phyloP scores from a whole-genome alignment of 2,329 filamentous ascomycete genomes.

The Aspergillus puulaauensis region DNA sequence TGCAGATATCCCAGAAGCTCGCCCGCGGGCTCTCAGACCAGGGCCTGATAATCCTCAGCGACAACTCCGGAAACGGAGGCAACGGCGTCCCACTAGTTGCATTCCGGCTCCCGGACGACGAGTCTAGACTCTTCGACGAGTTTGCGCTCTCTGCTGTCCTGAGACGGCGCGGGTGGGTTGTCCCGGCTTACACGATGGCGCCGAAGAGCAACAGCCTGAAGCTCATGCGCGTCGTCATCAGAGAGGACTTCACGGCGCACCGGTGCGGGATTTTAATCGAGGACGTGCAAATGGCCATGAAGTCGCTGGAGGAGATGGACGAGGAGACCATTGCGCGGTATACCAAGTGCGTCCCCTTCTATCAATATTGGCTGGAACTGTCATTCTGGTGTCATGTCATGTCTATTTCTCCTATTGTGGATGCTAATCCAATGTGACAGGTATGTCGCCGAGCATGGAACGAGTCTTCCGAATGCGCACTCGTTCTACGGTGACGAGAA shows the following conservation, averaged over 20 bases:
- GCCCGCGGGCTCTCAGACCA: constrained; percentile 67
- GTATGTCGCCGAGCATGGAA: constrained; percentile 2
- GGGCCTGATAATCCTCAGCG: constrained; percentile 84
- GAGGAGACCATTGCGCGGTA: constrained; percentile 66
- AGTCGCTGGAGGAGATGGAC: constrained; percentile 71
- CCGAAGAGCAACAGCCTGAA: constrained; percentile 79
- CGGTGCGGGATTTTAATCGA: constrained; percentile 74
- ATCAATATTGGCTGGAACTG: too few relatives aligned
- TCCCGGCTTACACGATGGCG: constrained; percentile 95
- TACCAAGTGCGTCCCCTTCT: constrained; percentile 52
- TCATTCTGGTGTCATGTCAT: too few relatives aligned
- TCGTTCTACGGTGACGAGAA: constrained; percentile 64
- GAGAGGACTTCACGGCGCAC: constrained; percentile 81
- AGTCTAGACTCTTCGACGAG: constrained; percentile 64
- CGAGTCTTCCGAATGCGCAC: constrained; percentile 21
- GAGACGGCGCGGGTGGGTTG: constrained; percentile 82
- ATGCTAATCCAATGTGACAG: not conserved
- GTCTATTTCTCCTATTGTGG: not conserved
- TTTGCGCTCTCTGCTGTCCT: constrained; percentile 79
- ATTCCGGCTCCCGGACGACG: constrained; percentile 67
- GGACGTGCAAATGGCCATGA: constrained; percentile 74
- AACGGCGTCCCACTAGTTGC: constrained; percentile 81
- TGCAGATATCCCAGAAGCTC: constrained; percentile 81
- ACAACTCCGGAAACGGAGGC: constrained; percentile 61
- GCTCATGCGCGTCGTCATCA: constrained; percentile 86